Base-by-base conservation (phyloP, 1,284 basidiomycete genomes). In the Malassezia sp. region DNA sequence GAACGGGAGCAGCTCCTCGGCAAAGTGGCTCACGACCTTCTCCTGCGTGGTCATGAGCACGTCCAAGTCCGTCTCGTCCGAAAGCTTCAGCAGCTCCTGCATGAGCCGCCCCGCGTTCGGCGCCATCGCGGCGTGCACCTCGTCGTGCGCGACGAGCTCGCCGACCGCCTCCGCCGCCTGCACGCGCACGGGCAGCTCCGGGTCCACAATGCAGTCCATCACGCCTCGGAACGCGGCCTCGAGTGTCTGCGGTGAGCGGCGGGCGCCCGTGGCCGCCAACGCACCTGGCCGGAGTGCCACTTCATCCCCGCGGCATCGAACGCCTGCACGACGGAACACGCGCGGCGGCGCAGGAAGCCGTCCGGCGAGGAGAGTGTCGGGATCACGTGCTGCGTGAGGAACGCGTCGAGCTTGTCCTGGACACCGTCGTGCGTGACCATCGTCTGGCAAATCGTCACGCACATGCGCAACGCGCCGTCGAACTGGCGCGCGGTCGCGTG, bases 11-110 rank as follows among this genome's bases (percentile, higher is more conserved):
- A 91, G 74, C 72, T 91, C 84, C 2, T 79, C 79, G 60, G 84
- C 79, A 77, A 86, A 91, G 35, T 79, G 78, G 59, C 85, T 80
- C 7, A 91, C 87, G 76, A 91, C 81, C 24, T 80, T 79, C 61
- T 85, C 82, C 86, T 87, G 63, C 79, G 80, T 60, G 73, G 62
- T 75, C 59, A 85, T 87, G 39, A 91, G 74, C 35, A 85, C 77
- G 68, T 91, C 87, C 27, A 91, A 74, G 66, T 91, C 88, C 27
- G 85, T 86, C 71, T 89, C 85, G 65, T 89, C 84, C 6, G 83
- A 81, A 29, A 91, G 75, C 71, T 86, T 86, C 55, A 90, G 76
- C 20, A 90, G 74, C 65, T 85, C 85, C 82, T 88, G 85, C 58
- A 91, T 82, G 59, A 91, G 81, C 63, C 86, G 83, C 32, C 81